Base-by-base conservation (phyloP, 352 stramenopile genomes). In the Pythium sp. region DNA sequence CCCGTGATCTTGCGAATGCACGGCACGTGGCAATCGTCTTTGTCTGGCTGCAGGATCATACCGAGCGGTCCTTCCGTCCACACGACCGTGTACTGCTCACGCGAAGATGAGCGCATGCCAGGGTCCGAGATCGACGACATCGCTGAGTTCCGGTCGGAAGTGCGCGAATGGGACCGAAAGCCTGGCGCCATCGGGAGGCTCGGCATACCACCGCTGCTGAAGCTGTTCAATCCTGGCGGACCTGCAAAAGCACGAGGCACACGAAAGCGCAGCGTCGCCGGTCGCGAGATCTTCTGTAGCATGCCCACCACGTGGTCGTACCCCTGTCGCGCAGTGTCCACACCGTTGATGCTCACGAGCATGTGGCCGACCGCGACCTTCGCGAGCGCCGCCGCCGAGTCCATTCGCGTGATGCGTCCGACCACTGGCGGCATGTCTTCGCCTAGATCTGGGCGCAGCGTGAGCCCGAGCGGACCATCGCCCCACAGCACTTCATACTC, bases 401-500 rank as follows among this genome's bases (percentile, higher is more conserved):
- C 87, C 58, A 86, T 75, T n/a, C 88, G 86, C 62, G 88, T 96
- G 73, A 96, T 96, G 56, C 88, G 88, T 30, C 88, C 88, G 15
- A 96, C 88, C 11, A 96, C 86, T 8, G 88, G 88, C 55, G 87
- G 87, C 87, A 95, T 95, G 74, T 95, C 87, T 68, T 94, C 87
- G 28, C 88, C 87, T 38, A 94, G 73, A 58, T 96, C 88, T 12
- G 88, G 82, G 18, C 88, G 86, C 51, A 96, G 77, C 68, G 86
- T 96, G 67, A 96, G 78, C 8, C 88, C 88, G 55, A 96, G 62
- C 20, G 86, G 84, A 2, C 88, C 88, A 60, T 94, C 88, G 67
- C 87, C 87, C 88, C 88, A 96, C 61, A 81, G 77, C 64, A 96
- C 86, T 68, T 96, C 85, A 73, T 96, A 96, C 77, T 96, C 88